Evolutionary conservation across 2,329 filamentous ascomycete species (phyloP).

Genomic region (Aspergillus aculeatus): DNA sequence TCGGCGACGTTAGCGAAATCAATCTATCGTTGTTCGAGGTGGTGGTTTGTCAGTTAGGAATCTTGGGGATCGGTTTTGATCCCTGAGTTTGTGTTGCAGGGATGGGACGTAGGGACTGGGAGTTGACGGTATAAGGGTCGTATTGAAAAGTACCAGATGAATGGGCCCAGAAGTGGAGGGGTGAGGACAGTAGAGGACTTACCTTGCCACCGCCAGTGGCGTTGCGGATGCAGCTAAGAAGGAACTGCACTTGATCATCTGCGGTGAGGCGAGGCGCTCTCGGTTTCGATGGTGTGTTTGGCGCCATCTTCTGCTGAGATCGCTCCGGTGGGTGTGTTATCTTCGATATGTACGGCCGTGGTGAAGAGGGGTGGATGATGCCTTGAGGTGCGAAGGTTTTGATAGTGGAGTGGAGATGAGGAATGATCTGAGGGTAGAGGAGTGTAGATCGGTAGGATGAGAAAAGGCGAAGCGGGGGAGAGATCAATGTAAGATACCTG

Average conservation of each 20-base stretch:
- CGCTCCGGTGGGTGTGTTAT: not conserved
- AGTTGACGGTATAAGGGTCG: too few species aligned
- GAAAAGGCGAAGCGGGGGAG: not conserved
- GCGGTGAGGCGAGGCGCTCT: conserved; percentile 51
- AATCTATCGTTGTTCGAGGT: conserved; percentile 47
- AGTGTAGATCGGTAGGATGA: not conserved
- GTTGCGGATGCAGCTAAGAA: conserved; percentile 65
- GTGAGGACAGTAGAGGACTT: conserved; percentile 19
- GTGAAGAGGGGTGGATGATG: not conserved
- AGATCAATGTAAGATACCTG: not conserved
- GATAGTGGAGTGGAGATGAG: not conserved
- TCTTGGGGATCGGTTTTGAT: too few species aligned
- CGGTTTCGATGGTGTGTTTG: not conserved
- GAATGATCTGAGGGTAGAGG: too few species aligned
- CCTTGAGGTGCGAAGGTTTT: not conserved
- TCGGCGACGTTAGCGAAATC: conserved; percentile 65
- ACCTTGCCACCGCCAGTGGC: conserved; percentile 63
- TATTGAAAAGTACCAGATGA: not conserved
- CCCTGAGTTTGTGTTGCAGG: too few species aligned
- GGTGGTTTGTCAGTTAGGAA: not conserved
- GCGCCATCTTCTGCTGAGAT: not conserved
- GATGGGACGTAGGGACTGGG: too few species aligned
- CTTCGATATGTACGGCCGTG: not conserved
- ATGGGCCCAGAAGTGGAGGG: not conserved
- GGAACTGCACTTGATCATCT: conserved; percentile 63